Base-by-base conservation (phyloP, 495 filamentous ascomycete genomes). In the Penicillium simplicissimum region DNA sequence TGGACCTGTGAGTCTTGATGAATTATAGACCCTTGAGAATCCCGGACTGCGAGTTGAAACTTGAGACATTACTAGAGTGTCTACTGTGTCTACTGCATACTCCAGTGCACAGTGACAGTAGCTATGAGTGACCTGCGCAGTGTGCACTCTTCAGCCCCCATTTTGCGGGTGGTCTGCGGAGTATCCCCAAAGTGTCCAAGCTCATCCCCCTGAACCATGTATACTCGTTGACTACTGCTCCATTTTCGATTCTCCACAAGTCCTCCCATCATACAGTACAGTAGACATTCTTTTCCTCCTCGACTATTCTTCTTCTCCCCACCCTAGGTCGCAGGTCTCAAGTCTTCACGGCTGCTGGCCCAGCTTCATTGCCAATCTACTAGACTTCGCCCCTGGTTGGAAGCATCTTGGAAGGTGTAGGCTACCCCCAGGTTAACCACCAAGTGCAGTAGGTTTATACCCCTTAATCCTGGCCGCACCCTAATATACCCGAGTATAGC, bases 351-450 rank as follows among this genome's bases (percentile, higher is more conserved):
- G 57, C 58, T 60, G 59, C 59, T 52, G 56, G 57, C 54, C 59
- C 66, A 63, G 66, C 57, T 68, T 58, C 25, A 28, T 60, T 63
- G 23, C 15, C 45, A 49, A 49, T 14, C 34, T 21, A 10, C 42
- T 45, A 21, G 28, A 31, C 28, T 45, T 19, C 42, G n/a, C 40
- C 42, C 19, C 37, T 40, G 37, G 37, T 31, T 31, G 2, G 23
- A 25, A 25, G 23, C 23, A n/a, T n/a, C 11, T 38, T 38, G 36
- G 15, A 38, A 17, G 38, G 15, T 17, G 23, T 42, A 15, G 38
- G 15, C 15, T 17, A n/a, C 40, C 40, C n/a, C n/a, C 15, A 9
- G n/a, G 0, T 19, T 0, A 19, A 19, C 40, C n/a, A 17, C 15
- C 35, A 25, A 25, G 23, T 4, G 19, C 14, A 4, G 40, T 57